phyloP scores from a whole-genome alignment of 306 rosid species.

The Cucumis hystrix region DNA sequence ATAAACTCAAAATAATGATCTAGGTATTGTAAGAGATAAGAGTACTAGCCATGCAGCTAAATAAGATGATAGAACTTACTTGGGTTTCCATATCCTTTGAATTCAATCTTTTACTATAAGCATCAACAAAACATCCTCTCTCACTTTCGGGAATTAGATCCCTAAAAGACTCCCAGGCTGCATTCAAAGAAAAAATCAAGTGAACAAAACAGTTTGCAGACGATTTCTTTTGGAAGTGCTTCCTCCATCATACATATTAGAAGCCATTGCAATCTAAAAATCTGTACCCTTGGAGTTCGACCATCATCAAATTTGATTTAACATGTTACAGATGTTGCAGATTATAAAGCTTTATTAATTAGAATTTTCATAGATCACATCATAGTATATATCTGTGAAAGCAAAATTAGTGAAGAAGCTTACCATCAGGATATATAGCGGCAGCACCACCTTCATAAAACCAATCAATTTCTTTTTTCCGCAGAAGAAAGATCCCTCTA shows the following conservation, averaged over 20 bases:
- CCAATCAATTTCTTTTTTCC: constrained; percentile 96
- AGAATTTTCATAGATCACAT: neutral
- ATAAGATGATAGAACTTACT: constrained; percentile 25
- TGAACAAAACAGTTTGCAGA: neutral
- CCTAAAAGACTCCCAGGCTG: constrained; percentile 90
- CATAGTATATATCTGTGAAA: neutral
- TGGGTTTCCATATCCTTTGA: constrained; percentile 62
- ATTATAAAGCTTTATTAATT: neutral
- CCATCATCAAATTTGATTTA: neutral
- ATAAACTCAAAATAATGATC: neutral
- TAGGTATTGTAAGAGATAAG: neutral
- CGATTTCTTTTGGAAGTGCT: neutral
- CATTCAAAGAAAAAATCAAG: constrained; percentile 9
- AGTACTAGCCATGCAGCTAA: neutral
- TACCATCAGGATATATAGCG: constrained; percentile 90
- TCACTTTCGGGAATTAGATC: constrained; percentile 84
- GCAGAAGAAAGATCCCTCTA: constrained; percentile 77
- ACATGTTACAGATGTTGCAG: neutral
- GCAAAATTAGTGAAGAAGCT: constrained; percentile 5
- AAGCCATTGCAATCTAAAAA: neutral
- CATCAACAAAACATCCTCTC: constrained; percentile 57
- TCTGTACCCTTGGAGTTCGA: neutral
- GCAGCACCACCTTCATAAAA: constrained; percentile 99
- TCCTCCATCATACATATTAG: neutral
- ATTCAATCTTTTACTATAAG: constrained; percentile 75